A percentile compares a stretch with the other conserved stretches of the same genome.
These are phyloP conservation scores for Gossypium davidsonii DNA, from an alignment of 441 rosid species.

Conservation along the genomic window DNA sequence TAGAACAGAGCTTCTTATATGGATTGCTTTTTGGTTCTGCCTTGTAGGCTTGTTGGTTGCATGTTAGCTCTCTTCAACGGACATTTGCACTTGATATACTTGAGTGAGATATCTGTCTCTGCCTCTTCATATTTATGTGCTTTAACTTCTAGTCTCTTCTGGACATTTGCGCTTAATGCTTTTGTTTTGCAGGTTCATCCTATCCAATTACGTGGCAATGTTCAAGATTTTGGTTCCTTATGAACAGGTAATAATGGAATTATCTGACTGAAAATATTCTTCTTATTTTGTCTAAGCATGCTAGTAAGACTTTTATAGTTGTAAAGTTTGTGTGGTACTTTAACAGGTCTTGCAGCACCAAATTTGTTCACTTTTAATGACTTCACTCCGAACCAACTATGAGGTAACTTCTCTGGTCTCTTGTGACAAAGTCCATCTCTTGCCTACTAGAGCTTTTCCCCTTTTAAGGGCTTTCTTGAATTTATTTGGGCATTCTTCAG, in stretches of 20 bases:
- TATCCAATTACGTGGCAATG: constrained; percentile 78
- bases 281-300: constrained; percentile 23
- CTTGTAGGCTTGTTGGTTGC: constrained; percentile 82
- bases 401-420: constrained; percentile 52
- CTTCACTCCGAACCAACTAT: constrained; percentile 85
- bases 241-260: constrained; percentile 53
- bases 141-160: constrained; percentile 2
- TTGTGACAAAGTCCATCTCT: background rate
- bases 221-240: constrained; percentile 72
- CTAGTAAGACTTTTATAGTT: constrained; percentile 23
- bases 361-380: constrained; percentile 96
- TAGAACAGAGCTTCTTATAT: constrained; percentile 5
- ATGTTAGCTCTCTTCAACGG: constrained; percentile 69
- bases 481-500: background rate
- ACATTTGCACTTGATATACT: constrained; percentile 87
- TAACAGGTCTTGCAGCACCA: constrained; percentile 87
- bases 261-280: constrained; percentile 13
- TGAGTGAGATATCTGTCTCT: constrained; percentile 64
- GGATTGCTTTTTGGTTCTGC: constrained; percentile 20
- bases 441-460: background rate
- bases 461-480: constrained; percentile 2
- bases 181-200: constrained; percentile 65
- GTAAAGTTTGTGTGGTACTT: constrained; percentile 31
- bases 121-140: constrained; percentile 5
- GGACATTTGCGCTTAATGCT: constrained; percentile 12